phyloP scores from a whole-genome alignment of 2,329 filamentous ascomycete species.

The Lachnellula arida region DNA sequence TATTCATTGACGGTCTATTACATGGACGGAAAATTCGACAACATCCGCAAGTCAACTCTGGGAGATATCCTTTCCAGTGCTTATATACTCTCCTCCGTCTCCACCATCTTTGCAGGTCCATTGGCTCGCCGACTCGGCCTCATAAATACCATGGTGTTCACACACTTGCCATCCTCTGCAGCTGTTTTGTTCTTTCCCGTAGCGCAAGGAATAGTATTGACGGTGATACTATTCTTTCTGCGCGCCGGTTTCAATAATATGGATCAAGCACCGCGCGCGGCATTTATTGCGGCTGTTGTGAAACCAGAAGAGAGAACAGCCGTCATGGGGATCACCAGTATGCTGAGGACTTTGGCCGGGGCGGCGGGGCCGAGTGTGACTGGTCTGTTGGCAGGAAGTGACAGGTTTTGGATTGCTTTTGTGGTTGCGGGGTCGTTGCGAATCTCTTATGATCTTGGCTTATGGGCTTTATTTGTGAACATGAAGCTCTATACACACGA shows the following conservation, averaged over 20 bases:
- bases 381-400: constrained; percentile 51
- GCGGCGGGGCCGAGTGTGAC: constrained; percentile 59
- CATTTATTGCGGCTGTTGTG: constrained; percentile 63
- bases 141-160: constrained; percentile 69
- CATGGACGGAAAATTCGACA: constrained; percentile 49
- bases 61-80: constrained; percentile 53
- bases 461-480: constrained; percentile 45
- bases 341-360: constrained; percentile 59
- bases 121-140: constrained; percentile 49
- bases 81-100: constrained; percentile 51
- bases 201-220: constrained; percentile 49
- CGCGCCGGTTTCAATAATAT: constrained; percentile 60
- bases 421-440: constrained; percentile 57
- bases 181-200: constrained; percentile 50
- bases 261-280: constrained; percentile 65
- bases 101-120: constrained; percentile 47
- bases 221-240: constrained; percentile 54
- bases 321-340: constrained; percentile 65
- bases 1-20: constrained; percentile 55
- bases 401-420: constrained; percentile 58
- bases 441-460: constrained; percentile 52
- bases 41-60: constrained; percentile 50
- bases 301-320: constrained; percentile 62
- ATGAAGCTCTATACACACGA: constrained; percentile 26
- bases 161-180: constrained; percentile 57